phyloP scores from a whole-genome alignment of 2,329 filamentous ascomycete species.

The Ophiobolus disseminans region DNA sequence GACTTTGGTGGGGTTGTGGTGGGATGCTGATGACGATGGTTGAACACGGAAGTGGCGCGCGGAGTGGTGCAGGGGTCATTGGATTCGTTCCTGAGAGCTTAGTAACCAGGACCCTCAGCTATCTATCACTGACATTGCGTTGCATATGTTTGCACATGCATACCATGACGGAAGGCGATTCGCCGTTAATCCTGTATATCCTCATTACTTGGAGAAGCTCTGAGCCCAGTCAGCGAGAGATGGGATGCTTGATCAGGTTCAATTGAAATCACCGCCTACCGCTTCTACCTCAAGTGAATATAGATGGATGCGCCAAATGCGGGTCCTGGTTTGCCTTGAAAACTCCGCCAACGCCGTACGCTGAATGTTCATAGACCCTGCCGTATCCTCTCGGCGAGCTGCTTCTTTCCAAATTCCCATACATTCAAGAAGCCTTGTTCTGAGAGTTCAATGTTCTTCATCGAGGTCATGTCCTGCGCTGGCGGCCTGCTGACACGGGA shows the following conservation, averaged over 20 bases:
- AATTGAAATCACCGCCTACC: conserved; percentile 12
- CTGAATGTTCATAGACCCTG: conserved; percentile 62
- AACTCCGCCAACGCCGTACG: conserved; percentile 45
- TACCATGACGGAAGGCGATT: too few species aligned
- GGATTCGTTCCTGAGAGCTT: conserved; percentile 22
- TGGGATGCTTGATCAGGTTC: conserved; percentile 9
- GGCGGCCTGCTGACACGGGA: conserved; percentile 92
- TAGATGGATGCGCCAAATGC: conserved; percentile 14
- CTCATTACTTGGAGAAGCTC: too few species aligned
- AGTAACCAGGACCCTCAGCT: too few species aligned
- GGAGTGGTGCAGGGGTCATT: conserved; percentile 31
- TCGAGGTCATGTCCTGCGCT: conserved; percentile 82
- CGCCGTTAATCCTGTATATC: too few species aligned
- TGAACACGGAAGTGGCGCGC: conserved; percentile 21
- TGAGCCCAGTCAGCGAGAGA: conserved; percentile 11
- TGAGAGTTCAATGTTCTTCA: conserved; percentile 93
- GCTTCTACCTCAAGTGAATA: conserved; percentile 10
- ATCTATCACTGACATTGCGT: too few species aligned
- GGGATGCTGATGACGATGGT: conserved; percentile 40
- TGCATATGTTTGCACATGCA: too few species aligned
- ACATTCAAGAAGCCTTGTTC: conserved; percentile 95
- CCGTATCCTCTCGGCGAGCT: conserved; percentile 87
- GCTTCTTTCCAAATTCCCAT: conserved; percentile 91
- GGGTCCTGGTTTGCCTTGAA: conserved; percentile 20
- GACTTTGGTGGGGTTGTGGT: conserved; percentile 35